These are phyloP conservation scores for Sclerotiophoma versabilis DNA, from an alignment of 2,329 filamentous ascomycete genomes.

Conservation along the genomic window DNA sequence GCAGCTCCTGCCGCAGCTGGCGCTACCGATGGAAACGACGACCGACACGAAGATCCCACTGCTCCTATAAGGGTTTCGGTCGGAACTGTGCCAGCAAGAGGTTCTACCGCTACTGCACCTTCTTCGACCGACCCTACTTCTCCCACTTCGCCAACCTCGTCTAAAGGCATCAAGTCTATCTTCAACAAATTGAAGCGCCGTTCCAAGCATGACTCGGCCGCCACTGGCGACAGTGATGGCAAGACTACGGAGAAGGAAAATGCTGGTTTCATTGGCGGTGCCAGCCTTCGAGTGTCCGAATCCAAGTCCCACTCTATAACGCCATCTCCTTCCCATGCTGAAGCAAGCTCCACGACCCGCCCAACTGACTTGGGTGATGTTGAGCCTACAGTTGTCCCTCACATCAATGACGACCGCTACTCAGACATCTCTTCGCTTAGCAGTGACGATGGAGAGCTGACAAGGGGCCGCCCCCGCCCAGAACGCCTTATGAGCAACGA, in stretches of 20 bases:
- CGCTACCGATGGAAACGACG: conserved; percentile 22
- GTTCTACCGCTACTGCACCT: conserved; percentile 11
- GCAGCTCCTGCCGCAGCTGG: conserved; percentile 1
- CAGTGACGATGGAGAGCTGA: conserved; percentile 20
- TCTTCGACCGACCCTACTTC: conserved; percentile 25
- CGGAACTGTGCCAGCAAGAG: not conserved
- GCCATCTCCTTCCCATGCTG: conserved; percentile 11
- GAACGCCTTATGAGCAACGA: conserved; percentile 35
- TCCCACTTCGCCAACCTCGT: conserved; percentile 38
- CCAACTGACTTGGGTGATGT: conserved; percentile 24
- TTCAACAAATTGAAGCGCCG: conserved; percentile 50
- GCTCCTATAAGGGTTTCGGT: conserved; percentile 11
- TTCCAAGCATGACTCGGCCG: conserved; percentile 39
- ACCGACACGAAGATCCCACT: conserved; percentile 29
- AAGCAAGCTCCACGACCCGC: conserved; percentile 14
- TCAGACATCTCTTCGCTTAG: conserved; percentile 49
- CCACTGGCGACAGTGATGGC: conserved; percentile 14
- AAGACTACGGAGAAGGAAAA: conserved; percentile 30
- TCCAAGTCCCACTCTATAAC: conserved; percentile 22
- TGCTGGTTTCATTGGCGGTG: conserved; percentile 56
- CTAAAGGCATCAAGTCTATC: conserved; percentile 48
- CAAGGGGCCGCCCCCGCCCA: conserved; percentile 31
- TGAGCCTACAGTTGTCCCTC: conserved; percentile 25
- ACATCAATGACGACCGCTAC: conserved; percentile 25
- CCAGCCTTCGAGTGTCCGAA: conserved; percentile 41